These are phyloP conservation scores for Pulveroboletus sp. DNA, from an alignment of 768 basidiomycete species.

Conservation along the genomic window DNA sequence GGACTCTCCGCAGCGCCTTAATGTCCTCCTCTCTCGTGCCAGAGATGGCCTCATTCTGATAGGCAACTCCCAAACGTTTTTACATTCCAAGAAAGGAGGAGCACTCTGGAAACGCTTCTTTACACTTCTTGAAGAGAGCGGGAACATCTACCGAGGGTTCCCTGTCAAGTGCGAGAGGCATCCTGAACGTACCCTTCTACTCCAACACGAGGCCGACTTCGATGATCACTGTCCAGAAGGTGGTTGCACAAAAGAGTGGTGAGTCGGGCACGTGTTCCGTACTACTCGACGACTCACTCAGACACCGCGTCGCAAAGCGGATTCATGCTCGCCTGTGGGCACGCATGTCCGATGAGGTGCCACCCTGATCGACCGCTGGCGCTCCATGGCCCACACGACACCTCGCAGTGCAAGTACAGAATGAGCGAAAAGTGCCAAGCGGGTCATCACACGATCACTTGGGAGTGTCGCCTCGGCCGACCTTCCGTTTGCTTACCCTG, in stretches of 20 bases:
- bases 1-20: slow-evolving; percentile 63
- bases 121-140: background rate
- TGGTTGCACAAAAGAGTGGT: slow-evolving; percentile 60
- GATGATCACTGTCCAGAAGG: slow-evolving; percentile 54
- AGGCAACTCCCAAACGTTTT: slow-evolving; percentile 42
- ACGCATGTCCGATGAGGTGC: slow-evolving; percentile 56
- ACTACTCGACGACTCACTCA: background rate
- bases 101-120: slow-evolving; percentile 11
- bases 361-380: slow-evolving; percentile 48
- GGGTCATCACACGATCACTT: slow-evolving; percentile 40
- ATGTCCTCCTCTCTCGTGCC: slow-evolving; percentile 66
- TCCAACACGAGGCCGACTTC: slow-evolving; percentile 46
- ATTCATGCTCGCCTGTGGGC: slow-evolving; percentile 24
- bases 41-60: slow-evolving; percentile 61
- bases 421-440: slow-evolving; percentile 37
- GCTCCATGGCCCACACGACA: slow-evolving; percentile 4
- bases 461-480: slow-evolving; percentile 39
- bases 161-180: slow-evolving; percentile 57
- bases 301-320: slow-evolving; percentile 2
- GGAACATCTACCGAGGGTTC: slow-evolving; percentile 31
- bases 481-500: slow-evolving; percentile 43
- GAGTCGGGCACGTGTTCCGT: slow-evolving; percentile 7
- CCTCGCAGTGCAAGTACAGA: slow-evolving; percentile 40
- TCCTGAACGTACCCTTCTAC: slow-evolving; percentile 33
- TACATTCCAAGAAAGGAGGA: slow-evolving; percentile 7